Evolutionary conservation across 148 eudicot genomes (phyloP), one percentile per base, ranked within the genome.

Genomic region (Persicaria maculosa): DNA sequence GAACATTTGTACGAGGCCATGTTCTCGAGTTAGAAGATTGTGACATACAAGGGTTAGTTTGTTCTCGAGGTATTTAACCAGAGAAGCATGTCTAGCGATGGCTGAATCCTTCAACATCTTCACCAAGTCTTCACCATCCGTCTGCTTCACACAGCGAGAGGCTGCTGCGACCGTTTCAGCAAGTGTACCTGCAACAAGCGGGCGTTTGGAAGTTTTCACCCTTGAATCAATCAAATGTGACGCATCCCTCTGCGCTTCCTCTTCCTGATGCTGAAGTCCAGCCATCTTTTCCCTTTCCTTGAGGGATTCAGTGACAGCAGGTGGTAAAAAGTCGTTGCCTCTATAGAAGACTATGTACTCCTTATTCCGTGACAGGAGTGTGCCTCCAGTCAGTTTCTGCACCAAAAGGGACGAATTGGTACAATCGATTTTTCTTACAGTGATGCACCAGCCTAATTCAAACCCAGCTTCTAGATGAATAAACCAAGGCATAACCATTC

Each of bases 281-380:
- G 84, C 74, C 71, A 77, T 53, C 80, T 73, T 87, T 72, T 88
- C 91, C 78, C 92, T 87, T 81, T 92, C 92, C 43, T 68, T 84
- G 54, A 95, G 75, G 52, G 91, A 82, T 61, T 79, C 79, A 11
- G 92, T 76, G 50, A 95, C 92, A 44, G 16, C 71, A 55, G 97
- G 93, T 2, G 97, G 96, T 84, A 95, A 77, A 78, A 92, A 92
- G 83, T 95, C 99, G 31, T 92, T 95, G 10, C 99, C 99, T 78
- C 99, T 87, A 77, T 92, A 92, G 73, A 95, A 90, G 52, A 95
- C 97, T 44, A 95, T 90, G 77, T 76, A 92, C 62, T 92, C 97
- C 83, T 95, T 92, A 84, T 95, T 95, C 57, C 97, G 84, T 16
- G 99, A 95, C 45, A 95, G 68, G 75, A 95, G 83, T 12, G 88